Percentiles rank a stretch among this genome's conserved stretches.
Evolutionary conservation across 2,329 filamentous ascomycete genomes (phyloP).

Genomic region (Cladosporium sp.): DNA sequence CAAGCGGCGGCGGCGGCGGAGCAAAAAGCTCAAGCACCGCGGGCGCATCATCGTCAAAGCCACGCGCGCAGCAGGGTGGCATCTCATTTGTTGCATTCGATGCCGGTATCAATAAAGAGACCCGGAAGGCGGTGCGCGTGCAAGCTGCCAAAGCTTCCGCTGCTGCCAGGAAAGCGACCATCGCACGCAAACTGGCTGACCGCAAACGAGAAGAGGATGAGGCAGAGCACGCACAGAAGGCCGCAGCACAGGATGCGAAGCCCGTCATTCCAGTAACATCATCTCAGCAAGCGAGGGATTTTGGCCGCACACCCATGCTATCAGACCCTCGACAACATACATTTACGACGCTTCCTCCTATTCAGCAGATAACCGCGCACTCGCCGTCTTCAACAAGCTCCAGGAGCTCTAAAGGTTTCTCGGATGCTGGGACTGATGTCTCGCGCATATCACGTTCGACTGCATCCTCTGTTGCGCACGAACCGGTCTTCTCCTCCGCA

Average conservation of each 20-base stretch:
- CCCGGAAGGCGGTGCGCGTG: constrained; percentile 28
- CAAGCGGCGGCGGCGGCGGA: not conserved
- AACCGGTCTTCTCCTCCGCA: not conserved
- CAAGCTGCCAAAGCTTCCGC: constrained; percentile 27
- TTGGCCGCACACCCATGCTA: too few relatives aligned
- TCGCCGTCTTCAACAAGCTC: constrained; percentile 4
- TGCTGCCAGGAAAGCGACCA: constrained; percentile 27
- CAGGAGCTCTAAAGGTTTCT: not conserved
- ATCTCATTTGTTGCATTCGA: constrained; percentile 30
- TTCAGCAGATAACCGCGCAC: not conserved
- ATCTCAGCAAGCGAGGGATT: not conserved
- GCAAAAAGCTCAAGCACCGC: not conserved
- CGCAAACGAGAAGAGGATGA: constrained; percentile 6
- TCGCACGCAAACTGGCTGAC: constrained; percentile 25
- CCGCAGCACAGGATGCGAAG: not conserved
- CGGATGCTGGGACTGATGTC: not conserved
- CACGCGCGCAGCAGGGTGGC: constrained; percentile 8
- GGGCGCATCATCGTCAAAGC: not conserved
- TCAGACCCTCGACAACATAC: not conserved
- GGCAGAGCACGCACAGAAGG: not conserved
- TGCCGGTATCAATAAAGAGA: constrained; percentile 28
- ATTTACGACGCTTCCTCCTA: not conserved
- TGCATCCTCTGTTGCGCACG: not conserved
- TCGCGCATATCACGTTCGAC: not conserved
- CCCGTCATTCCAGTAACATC: not conserved